A percentile compares a stretch with the other conserved stretches of the same genome.
Conservation (phyloP, 495 filamentous ascomycete species). For the Massariosphaeria phaeospora region DNA sequence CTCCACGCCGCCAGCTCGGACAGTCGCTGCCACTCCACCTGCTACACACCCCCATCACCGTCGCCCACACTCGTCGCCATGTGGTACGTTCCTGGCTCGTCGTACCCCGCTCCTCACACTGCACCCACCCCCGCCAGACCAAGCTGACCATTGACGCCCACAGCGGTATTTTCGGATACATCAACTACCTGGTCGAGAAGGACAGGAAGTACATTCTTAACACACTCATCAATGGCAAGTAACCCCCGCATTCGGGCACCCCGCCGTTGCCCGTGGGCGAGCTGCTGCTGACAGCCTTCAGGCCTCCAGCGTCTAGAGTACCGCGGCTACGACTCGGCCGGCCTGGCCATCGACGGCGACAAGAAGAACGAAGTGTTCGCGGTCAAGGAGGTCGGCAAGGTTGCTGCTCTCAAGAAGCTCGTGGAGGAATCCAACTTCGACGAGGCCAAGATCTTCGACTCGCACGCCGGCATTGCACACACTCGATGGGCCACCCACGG, state of each 20-base stretch:
- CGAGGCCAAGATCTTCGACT: conserved; percentile 87
- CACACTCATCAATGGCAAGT: conserved; percentile 88
- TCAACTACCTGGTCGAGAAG: conserved; percentile 91
- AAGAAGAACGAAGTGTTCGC: conserved; percentile 97
- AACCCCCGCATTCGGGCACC: not conserved
- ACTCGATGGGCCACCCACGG: conserved; percentile 99
- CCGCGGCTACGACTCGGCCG: conserved; percentile 95
- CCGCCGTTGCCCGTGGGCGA: not conserved
- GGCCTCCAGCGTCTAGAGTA: conserved; percentile 87
- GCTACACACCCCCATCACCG: conserved; percentile 1
- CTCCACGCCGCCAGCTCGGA: not conserved
- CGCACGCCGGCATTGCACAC: conserved; percentile 96
- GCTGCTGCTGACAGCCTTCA: conserved; percentile 38
- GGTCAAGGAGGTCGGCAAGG: conserved; percentile 99
- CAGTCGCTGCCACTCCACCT: conserved; percentile 23
- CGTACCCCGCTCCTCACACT: conserved; percentile 11
- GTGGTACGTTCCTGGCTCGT: conserved; percentile 31
- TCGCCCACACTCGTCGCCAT: no score
- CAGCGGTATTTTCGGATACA: conserved; percentile 99
- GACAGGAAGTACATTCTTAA: conserved; percentile 91
- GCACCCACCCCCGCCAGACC: no score
- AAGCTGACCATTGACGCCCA: conserved; percentile 17
- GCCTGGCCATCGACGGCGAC: conserved; percentile 92
- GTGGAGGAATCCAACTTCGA: conserved; percentile 79
- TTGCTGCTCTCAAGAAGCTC: conserved; percentile 89